Evolutionary conservation across 129 eudicot species (phyloP).

Genomic region (Saposhnikovia divaricata): DNA sequence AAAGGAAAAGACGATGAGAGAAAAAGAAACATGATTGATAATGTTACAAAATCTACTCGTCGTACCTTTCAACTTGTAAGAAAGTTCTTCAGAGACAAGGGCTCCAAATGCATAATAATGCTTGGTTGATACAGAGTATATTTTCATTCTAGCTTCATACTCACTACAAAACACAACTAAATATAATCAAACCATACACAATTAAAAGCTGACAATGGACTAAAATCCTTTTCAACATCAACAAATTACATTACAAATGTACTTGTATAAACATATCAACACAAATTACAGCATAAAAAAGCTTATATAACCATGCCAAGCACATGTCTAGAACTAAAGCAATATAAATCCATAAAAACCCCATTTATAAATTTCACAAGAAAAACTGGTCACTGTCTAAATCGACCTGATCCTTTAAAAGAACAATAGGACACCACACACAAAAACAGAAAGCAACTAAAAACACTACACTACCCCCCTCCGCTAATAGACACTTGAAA

Average conservation of each 20-base stretch:
- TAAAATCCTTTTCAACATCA: background rate
- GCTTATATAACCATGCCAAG: background rate
- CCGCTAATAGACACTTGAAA: too few species aligned
- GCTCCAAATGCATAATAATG: constrained; percentile 95
- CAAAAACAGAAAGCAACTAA: too few species aligned
- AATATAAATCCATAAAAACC: background rate
- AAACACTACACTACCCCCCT: too few species aligned
- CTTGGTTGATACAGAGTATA: constrained; percentile 79
- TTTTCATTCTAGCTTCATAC: constrained; percentile 84
- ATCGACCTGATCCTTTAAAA: background rate
- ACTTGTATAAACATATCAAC: background rate
- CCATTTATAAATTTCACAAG: background rate
- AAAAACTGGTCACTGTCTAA: background rate
- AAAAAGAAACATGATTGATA: background rate
- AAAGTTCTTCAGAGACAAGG: constrained; percentile 68
- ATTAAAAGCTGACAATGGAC: background rate
- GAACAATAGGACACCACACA: too few species aligned
- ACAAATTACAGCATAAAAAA: background rate
- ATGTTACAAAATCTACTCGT: background rate
- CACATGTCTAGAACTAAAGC: background rate
- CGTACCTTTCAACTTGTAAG: constrained; percentile 70
- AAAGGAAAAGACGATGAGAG: background rate
- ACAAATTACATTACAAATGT: background rate
- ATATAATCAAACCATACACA: background rate
- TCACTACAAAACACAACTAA: constrained; percentile 32